A percentile compares a stretch with the other conserved stretches of the same genome.
These are phyloP conservation scores for Erythrobasidium yunnanense DNA, from an alignment of 768 basidiomycete genomes.

Conservation along the genomic window DNA sequence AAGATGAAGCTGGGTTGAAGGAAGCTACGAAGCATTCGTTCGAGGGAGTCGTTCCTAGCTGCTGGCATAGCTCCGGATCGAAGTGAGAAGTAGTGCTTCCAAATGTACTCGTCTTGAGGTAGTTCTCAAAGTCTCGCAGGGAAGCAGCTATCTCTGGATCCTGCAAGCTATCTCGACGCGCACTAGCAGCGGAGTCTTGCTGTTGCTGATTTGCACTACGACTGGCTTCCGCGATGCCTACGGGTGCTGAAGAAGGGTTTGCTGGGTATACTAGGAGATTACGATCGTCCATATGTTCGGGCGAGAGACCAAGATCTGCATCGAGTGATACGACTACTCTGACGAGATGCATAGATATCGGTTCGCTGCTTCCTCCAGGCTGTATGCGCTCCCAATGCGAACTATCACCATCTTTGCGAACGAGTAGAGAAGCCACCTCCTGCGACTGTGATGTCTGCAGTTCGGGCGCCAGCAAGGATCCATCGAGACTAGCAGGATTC, in stretches of 20 bases:
- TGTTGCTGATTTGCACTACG: background rate
- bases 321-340: conserved; percentile 12
- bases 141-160: conserved; percentile 10
- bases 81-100: conserved; percentile 10
- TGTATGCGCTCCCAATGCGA: background rate
- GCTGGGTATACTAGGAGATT: conserved; percentile 17
- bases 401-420: background rate
- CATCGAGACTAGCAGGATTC: conserved; percentile 34
- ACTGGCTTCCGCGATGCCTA: background rate
- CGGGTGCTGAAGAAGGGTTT: conserved; percentile 4
- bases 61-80: conserved; percentile 34
- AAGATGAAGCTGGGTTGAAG: conserved; percentile 42
- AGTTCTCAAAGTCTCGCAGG: conserved; percentile 10
- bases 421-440: conserved; percentile 5
- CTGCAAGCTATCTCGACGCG: background rate
- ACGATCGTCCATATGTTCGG: background rate
- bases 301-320: background rate
- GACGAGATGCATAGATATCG: background rate
- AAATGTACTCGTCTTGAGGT: background rate
- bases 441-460: too few relatives aligned
- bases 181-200: background rate
- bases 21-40: conserved; percentile 48
- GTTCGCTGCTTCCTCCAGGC: background rate
- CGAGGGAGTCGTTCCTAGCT: conserved; percentile 47
- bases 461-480: too few relatives aligned